Evolutionary conservation across 495 filamentous ascomycete genomes (phyloP).

Genomic region (Penicillium samsonianum): DNA sequence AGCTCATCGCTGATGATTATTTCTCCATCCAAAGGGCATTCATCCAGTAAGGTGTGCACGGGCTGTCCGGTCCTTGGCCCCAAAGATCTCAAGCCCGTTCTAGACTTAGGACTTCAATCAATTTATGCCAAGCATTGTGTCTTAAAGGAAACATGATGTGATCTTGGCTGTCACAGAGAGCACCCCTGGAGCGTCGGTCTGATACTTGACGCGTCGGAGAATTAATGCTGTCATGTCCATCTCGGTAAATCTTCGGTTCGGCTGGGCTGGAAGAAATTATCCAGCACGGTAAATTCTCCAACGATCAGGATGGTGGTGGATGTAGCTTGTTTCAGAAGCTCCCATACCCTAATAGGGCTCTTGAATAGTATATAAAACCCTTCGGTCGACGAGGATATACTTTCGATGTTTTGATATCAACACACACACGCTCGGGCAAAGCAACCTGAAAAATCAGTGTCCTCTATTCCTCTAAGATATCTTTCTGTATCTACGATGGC

Average conservation of each 20-base stretch:
- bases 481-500: constrained; percentile 21
- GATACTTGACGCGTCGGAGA: constrained; percentile 17
- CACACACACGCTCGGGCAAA: not conserved
- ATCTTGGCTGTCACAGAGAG: not conserved
- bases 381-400: not conserved
- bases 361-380: constrained; percentile 3
- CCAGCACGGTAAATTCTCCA: constrained; percentile 5
- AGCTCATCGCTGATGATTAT: not conserved
- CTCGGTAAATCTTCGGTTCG: constrained; percentile 1
- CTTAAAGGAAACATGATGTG: not conserved
- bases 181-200: constrained; percentile 5
- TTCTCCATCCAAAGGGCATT: not conserved
- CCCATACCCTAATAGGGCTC: too few relatives aligned
- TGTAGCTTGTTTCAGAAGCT: not conserved
- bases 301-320: not conserved
- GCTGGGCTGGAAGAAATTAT: not conserved
- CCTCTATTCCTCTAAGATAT: constrained; percentile 2
- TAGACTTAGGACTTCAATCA: not conserved
- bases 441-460: not conserved
- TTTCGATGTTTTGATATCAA: not conserved
- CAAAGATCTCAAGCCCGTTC: not conserved
- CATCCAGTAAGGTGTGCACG: not conserved
- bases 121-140: constrained; percentile 4
- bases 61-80: not conserved
- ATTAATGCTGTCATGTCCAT: constrained; percentile 6